Percentiles rank a stretch among this genome's conserved stretches.
These are phyloP conservation scores for Posidonia oceanica DNA, from an alignment of 116 monocot species.

Conservation along the genomic window DNA sequence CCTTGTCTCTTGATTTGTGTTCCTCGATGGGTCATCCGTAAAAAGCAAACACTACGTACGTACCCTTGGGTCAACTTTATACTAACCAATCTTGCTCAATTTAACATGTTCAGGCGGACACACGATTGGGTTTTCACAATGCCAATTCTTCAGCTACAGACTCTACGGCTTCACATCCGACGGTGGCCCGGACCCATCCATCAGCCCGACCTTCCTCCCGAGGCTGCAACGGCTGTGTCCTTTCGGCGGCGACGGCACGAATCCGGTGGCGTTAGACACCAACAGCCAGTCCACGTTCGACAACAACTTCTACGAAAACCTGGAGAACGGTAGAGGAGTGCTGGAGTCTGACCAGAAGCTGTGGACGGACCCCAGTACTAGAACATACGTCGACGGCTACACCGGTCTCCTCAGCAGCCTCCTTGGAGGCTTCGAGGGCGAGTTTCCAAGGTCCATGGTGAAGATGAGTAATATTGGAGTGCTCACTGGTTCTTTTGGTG, in stretches of 20 bases:
- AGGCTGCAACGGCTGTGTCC: constrained; percentile 36
- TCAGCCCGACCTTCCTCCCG: constrained; percentile 17
- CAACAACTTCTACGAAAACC: constrained; percentile 36
- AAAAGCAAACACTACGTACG: too few species aligned
- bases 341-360: constrained; percentile 62
- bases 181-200: constrained; percentile 37
- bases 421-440: constrained; percentile 29
- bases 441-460: too few species aligned
- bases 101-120: background rate
- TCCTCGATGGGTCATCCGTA: too few species aligned
- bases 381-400: constrained; percentile 22
- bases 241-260: constrained; percentile 20
- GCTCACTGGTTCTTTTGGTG: too few species aligned
- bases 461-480: too few species aligned
- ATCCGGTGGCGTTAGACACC: constrained; percentile 37
- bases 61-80: too few species aligned
- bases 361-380: constrained; percentile 32
- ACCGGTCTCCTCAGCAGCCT: constrained; percentile 41
- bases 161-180: constrained; percentile 45
- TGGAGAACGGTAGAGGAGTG: constrained; percentile 29
- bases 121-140: constrained; percentile 28
- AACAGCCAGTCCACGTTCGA: constrained; percentile 36
- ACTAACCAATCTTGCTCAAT: too few species aligned
- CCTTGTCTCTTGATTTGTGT: too few species aligned
- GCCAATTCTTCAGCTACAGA: constrained; percentile 41